Conservation (phyloP, 305 asterid species). For the Ruellia speciosa region DNA sequence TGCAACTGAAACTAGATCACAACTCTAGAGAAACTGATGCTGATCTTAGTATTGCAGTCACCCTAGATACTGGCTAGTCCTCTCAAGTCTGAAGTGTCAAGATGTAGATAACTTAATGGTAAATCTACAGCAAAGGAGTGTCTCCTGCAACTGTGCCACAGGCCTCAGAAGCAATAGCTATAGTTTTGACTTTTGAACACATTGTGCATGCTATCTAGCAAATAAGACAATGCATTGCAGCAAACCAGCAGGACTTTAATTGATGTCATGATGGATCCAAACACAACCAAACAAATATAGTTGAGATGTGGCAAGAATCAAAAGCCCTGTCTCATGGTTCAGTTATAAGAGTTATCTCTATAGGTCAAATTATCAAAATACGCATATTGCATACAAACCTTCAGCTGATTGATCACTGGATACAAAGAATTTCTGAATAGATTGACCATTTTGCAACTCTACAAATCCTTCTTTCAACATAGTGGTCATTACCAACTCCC, state of each 20-base stretch:
- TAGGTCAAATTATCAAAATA: no score
- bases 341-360: no score
- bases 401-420: conserved; percentile 37
- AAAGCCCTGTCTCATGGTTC: neutral
- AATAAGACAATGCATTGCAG: conserved; percentile 12
- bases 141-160: conserved; percentile 10
- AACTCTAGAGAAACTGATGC: neutral
- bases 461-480: conserved; percentile 62
- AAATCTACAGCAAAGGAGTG: conserved; percentile 12
- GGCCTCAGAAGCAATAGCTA: conserved; percentile 10
- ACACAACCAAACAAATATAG: conserved; percentile 8
- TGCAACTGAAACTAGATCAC: neutral
- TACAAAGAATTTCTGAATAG: conserved; percentile 41
- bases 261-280: conserved; percentile 12
- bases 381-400: conserved; percentile 46
- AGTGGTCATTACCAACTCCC: conserved; percentile 62
- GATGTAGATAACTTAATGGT: conserved; percentile 4
- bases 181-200: neutral
- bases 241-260: conserved; percentile 12
- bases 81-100: neutral
- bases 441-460: conserved; percentile 58
- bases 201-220: conserved; percentile 9
- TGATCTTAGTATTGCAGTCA: neutral
- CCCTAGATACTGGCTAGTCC: neutral
- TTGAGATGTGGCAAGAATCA: conserved; percentile 3